Base-by-base conservation (phyloP, 2,329 filamentous ascomycete species). In the Metarhizium album region DNA sequence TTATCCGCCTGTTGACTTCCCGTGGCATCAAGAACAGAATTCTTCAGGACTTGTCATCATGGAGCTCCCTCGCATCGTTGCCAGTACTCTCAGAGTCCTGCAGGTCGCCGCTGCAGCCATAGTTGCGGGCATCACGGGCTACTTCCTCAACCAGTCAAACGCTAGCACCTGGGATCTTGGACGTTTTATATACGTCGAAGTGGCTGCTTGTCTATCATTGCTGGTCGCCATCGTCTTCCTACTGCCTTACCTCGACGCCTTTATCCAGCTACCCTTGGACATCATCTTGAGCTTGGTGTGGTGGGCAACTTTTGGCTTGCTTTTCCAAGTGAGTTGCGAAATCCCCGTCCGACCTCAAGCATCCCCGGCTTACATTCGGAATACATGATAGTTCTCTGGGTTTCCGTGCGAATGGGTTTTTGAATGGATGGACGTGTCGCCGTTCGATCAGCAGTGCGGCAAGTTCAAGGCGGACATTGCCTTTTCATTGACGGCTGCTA, bases 111-210 rank as follows among this genome's bases (percentile, higher is more conserved):
- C 83, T 60, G 81, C 75, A 8, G 74, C 76, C 53, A 80, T 86
- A 52, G 79, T 86, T 42, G 78, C 80, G 9, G 83, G 81, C 51
- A 70, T 86, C 53, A 77, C 82, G 52, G 82, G 80, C 46, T 65
- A 75, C 57, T 83, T 82, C 64, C 75, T 86, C 27, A 72, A 78
- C 57, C 55, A 64, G 3, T 67, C 70, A 40, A 42, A 47, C 14
- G 60, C 68, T 20, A 68, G 71, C 43, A 64, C 70, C 49, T 80
- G 75, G 71, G 69, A 52, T 49, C 53, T 55, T n/a, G 78, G 74
- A 22, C 79, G 83, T 53, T 80, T 82, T 68, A 84, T 87, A 68
- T 88, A 85, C 70, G 77, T 82, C 45, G 76, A 84, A 62, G 76
- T 85, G n/a, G 73, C 87, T 45, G 80, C 84, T 3, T 78, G 74